Conservation (phyloP, 768 basidiomycete species). For the Agaricus subrufescens region DNA sequence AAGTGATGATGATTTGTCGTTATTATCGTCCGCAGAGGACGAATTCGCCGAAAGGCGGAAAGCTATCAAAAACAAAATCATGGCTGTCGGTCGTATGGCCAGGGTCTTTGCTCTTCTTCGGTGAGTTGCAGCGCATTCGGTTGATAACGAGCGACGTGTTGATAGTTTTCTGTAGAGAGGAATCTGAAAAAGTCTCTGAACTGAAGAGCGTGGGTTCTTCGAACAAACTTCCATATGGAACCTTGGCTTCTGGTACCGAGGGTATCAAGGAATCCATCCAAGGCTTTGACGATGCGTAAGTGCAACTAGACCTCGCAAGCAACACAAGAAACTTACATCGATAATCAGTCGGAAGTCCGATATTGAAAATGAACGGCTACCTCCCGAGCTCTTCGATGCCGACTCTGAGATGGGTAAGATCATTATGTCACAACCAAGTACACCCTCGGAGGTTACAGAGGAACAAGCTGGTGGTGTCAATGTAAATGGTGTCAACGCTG, state of each 20-base stretch:
- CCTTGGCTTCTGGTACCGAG: constrained; percentile 83
- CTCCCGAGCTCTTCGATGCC: constrained; percentile 89
- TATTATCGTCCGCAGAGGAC: constrained; percentile 36
- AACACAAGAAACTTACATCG: background rate
- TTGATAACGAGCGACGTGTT: background rate
- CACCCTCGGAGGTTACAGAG: constrained; percentile 44
- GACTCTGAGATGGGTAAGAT: constrained; percentile 67
- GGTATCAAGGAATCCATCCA: constrained; percentile 94
- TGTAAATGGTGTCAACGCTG: constrained; percentile 40
- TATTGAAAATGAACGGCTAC: constrained; percentile 98
- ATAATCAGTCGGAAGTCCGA: constrained; percentile 82
- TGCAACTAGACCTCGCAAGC: constrained; percentile 16
- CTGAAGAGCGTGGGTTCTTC: constrained; percentile 88
- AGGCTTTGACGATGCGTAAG: constrained; percentile 94
- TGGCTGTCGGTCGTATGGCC: constrained; percentile 95
- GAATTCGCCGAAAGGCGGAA: constrained; percentile 74
- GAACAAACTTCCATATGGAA: constrained; percentile 73
- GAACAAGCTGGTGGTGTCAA: constrained; percentile 41
- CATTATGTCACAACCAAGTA: constrained; percentile 49
- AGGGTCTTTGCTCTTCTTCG: constrained; percentile 93
- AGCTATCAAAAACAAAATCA: constrained; percentile 97
- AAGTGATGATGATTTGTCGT: constrained; percentile 50
- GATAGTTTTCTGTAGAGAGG: constrained; percentile 58
- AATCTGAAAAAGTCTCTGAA: constrained; percentile 96
- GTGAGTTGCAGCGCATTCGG: constrained; percentile 37